Evolutionary conservation across 305 asterid species (phyloP), one percentile per base, ranked within the genome.

Genomic region (Caryopteris hybrid): DNA sequence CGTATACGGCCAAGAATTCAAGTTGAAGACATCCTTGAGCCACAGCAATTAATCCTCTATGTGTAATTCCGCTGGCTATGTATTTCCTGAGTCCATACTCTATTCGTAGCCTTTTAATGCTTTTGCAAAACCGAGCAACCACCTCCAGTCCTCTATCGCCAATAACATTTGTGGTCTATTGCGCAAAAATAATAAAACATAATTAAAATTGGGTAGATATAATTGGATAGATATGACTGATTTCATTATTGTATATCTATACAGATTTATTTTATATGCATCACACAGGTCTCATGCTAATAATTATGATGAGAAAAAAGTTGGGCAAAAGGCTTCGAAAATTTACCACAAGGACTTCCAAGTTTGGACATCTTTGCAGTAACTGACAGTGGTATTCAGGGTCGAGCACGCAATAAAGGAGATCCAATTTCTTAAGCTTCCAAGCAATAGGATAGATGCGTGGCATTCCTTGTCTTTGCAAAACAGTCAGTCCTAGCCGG

Each of bases 131-230:
- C 53, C 59, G 77, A 27, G 88, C 96, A 50, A 93, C 84, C 60
- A 84, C 81, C 77, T 83, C 97, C 86, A 93, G 69, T 41, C 99
- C 97, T n/a, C 80, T 78, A 66, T 93, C 96, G 63, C 99, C 99
- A 20, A 94, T 79, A 22, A 91, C 97, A 70, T 91, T 89, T 81
- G 95, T 87, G 7, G 94, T 66, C 96, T 91, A 80, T 74, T 70
- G 36, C 72, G 38, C 7, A 31, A 31, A 31, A n/a, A 31, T 14
- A 36, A 43, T 33, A 57, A 39, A n/a, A n/a, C n/a, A n/a, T n/a
- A n/a, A n/a, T n/a, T n/a, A n/a, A n/a, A n/a, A n/a, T n/a, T n/a
- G n/a, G n/a, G n/a, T n/a, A n/a, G n/a, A n/a, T n/a, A n/a, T n/a
- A n/a, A n/a, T n/a, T n/a, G n/a, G n/a, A n/a, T n/a, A n/a, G n/a